Conservation (phyloP, 1,284 basidiomycete species). For the Tilletia horrida region DNA sequence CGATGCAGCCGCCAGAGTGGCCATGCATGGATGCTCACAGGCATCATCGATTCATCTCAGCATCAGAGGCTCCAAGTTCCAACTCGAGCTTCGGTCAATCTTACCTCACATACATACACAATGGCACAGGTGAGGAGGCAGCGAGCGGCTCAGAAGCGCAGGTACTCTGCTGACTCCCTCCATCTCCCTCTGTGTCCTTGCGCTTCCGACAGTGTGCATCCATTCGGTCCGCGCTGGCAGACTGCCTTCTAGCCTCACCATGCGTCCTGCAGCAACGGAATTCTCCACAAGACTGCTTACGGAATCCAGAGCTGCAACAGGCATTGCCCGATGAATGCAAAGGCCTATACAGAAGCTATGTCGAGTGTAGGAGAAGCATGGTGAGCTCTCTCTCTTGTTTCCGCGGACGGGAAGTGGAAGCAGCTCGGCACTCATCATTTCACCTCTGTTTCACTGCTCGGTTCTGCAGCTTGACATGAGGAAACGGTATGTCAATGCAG, state of each 20-base stretch:
- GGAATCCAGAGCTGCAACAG: background rate
- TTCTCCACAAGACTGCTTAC: constrained; percentile 16
- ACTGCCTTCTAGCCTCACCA: constrained; percentile 12
- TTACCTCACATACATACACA: background rate
- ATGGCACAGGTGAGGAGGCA: background rate
- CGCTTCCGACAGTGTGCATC: background rate
- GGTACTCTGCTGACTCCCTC: background rate
- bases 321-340: constrained; percentile 14
- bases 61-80: too few relatives aligned
- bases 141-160: too few relatives aligned
- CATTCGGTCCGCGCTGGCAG: constrained; percentile 7
- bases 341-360: constrained; percentile 15
- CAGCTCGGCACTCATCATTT: background rate
- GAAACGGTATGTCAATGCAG: background rate
- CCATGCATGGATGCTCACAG: too few relatives aligned
- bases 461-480: constrained; percentile 9
- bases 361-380: constrained; percentile 15
- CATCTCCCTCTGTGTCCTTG: background rate
- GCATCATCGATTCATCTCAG: too few relatives aligned
- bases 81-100: too few relatives aligned
- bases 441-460: background rate
- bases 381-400: background rate
- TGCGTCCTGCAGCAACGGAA: constrained; percentile 16
- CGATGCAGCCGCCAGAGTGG: too few relatives aligned
- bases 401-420: too few relatives aligned